These are phyloP conservation scores for Bolboschoenoplectus hybrid DNA, from an alignment of 202 grass and related monocot species.

Conservation along the genomic window DNA sequence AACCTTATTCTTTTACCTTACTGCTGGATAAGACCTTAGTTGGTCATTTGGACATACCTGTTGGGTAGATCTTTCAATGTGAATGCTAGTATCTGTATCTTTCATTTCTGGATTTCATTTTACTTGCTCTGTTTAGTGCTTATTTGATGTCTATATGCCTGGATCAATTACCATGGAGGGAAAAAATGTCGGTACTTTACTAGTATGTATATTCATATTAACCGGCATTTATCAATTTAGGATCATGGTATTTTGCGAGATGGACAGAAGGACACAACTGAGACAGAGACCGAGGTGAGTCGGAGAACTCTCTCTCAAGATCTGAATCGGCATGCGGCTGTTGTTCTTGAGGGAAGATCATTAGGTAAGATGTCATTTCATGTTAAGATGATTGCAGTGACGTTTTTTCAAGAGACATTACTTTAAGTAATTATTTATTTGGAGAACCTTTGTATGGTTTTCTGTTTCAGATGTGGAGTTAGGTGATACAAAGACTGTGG, in stretches of 20 bases:
- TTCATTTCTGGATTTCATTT: background rate
- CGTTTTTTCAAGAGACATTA: slow-evolving; percentile 34
- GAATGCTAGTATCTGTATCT: background rate
- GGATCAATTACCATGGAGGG: background rate
- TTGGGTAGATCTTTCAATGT: slow-evolving; percentile 24
- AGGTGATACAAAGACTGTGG: slow-evolving; percentile 66
- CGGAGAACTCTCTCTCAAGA: slow-evolving; percentile 83
- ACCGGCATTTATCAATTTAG: slow-evolving; percentile 48
- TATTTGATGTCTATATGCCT: slow-evolving; percentile 1
- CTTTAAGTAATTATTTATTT: slow-evolving; percentile 19
- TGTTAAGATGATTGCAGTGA: slow-evolving; percentile 36
- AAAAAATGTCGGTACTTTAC: background rate
- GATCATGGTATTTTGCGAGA: slow-evolving; percentile 93
- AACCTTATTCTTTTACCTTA: background rate
- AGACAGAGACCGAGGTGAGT: slow-evolving; percentile 64
- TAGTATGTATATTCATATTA: slow-evolving; percentile 14
- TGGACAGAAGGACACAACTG: slow-evolving; percentile 71
- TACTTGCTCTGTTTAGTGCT: background rate
- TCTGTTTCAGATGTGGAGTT: slow-evolving; percentile 70
- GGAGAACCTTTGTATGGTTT: slow-evolving; percentile 19
- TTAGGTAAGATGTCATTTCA: slow-evolving; percentile 51
- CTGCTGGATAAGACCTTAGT: background rate
- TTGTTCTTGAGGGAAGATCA: slow-evolving; percentile 93
- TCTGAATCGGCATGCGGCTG: slow-evolving; percentile 92
- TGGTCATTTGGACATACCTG: background rate